Conservation (phyloP, 1,284 basidiomycete genomes). For the Sphaerobolus stellatus region DNA sequence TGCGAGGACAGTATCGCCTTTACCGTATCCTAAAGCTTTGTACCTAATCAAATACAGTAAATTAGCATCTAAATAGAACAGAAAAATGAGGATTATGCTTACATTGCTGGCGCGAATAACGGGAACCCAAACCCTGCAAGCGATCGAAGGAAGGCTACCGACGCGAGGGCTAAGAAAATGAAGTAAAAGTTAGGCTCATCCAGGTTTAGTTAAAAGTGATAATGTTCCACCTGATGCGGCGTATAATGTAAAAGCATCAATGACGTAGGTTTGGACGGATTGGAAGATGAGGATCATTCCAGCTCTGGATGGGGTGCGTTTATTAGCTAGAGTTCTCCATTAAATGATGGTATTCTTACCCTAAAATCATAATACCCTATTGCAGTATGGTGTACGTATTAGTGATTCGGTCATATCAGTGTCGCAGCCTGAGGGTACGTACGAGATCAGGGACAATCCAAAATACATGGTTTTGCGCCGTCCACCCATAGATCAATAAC, state of each 20-base stretch:
- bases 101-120: slow-evolving; percentile 63
- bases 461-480: slow-evolving; percentile 49
- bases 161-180: slow-evolving; percentile 51
- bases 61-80: neutral
- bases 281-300: slow-evolving; percentile 59
- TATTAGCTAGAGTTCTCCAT: neutral
- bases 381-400: neutral
- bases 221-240: slow-evolving; percentile 55
- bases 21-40: slow-evolving; percentile 59
- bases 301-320: slow-evolving; percentile 47
- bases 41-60: slow-evolving; percentile 29
- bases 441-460: slow-evolving; percentile 73
- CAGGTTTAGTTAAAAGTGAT: neutral
- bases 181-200: neutral
- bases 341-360: neutral
- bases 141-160: slow-evolving; percentile 55
- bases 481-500: slow-evolving; percentile 66
- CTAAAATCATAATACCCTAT: slow-evolving; percentile 5
- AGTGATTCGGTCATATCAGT: neutral
- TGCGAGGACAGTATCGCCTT: slow-evolving; percentile 62
- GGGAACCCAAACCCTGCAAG: slow-evolving; percentile 67
- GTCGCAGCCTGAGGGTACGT: slow-evolving; percentile 21
- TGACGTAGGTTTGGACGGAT: slow-evolving; percentile 60
- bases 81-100: neutral
- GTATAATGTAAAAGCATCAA: slow-evolving; percentile 65